These are phyloP conservation scores for Saccharomyces pastorianus DNA, from an alignment of 1,139 yeast genomes.

Conservation along the genomic window DNA sequence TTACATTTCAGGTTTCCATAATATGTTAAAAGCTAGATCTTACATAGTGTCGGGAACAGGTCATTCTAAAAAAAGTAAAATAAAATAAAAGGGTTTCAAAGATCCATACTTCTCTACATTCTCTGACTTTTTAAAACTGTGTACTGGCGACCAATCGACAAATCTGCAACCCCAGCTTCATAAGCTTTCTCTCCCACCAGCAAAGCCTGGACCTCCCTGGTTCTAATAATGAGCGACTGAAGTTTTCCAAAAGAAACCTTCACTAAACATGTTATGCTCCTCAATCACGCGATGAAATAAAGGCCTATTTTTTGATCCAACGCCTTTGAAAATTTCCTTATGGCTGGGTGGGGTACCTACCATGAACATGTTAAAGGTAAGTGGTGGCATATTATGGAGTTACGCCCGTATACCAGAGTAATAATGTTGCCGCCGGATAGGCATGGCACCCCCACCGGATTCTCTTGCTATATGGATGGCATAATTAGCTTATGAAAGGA, in stretches of 20 bases:
- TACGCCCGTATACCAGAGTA: constrained; percentile 41
- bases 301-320: constrained; percentile 29
- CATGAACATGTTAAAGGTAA: constrained; percentile 46
- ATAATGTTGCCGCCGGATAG: constrained; percentile 38
- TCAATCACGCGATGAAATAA: constrained; percentile 22
- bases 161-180: constrained; percentile 41
- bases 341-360: constrained; percentile 57
- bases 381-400: constrained; percentile 47
- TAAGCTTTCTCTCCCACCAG: constrained; percentile 33
- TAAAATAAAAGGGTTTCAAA: background rate
- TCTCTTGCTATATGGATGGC: constrained; percentile 27
- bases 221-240: constrained; percentile 43
- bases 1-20: too few species aligned
- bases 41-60: too few species aligned
- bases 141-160: constrained; percentile 15
- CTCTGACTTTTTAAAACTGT: constrained; percentile 7
- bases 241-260: constrained; percentile 36
- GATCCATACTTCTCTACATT: background rate
- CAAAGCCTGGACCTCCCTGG: constrained; percentile 39
- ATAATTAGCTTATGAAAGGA: constrained; percentile 22
- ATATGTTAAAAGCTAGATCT: too few species aligned
- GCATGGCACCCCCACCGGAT: constrained; percentile 16
- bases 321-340: constrained; percentile 52
- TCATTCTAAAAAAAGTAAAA: background rate
- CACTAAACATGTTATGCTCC: constrained; percentile 40